Evolutionary conservation across 768 basidiomycete genomes (phyloP).

Genomic region (Phanerochaete carnosa): DNA sequence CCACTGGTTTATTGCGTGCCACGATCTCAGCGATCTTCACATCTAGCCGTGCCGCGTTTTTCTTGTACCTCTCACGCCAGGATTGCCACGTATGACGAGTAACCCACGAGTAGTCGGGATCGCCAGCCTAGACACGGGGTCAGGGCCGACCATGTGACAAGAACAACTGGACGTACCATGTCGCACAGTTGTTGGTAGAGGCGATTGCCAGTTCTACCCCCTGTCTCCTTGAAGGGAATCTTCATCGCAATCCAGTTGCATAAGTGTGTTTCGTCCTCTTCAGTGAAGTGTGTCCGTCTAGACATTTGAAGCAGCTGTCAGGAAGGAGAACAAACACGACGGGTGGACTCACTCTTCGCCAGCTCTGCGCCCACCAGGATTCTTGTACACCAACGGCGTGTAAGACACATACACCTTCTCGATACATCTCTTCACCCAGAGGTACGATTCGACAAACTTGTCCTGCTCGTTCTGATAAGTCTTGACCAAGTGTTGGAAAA

Average conservation of each 20-base stretch:
- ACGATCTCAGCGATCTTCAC: conserved; percentile 61
- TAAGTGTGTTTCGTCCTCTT: conserved; percentile 71
- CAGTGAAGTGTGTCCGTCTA: conserved; percentile 77
- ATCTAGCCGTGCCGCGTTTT: conserved; percentile 70
- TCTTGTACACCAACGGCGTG: conserved; percentile 79
- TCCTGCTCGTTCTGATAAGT: conserved; percentile 64
- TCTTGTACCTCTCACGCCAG: conserved; percentile 88
- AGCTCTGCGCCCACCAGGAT: conserved; percentile 75
- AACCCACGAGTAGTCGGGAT: conserved; percentile 79
- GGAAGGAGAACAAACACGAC: not conserved
- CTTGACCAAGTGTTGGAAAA: conserved; percentile 72
- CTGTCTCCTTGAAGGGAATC: conserved; percentile 81
- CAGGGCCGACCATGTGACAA: not conserved
- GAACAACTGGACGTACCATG: conserved; percentile 40
- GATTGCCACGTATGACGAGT: conserved; percentile 86
- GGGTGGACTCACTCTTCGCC: conserved; percentile 76
- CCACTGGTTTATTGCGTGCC: conserved; percentile 61
- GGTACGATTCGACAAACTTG: conserved; percentile 76
- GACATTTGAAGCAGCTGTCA: no score
- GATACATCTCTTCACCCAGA: conserved; percentile 84
- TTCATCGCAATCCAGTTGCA: conserved; percentile 80
- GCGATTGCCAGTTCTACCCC: conserved; percentile 78
- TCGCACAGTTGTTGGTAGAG: conserved; percentile 81
- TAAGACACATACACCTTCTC: conserved; percentile 62
- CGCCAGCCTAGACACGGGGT: conserved; percentile 41